Conservation (phyloP, 352 stramenopile genomes). For the Pythium scleroteichum region DNA sequence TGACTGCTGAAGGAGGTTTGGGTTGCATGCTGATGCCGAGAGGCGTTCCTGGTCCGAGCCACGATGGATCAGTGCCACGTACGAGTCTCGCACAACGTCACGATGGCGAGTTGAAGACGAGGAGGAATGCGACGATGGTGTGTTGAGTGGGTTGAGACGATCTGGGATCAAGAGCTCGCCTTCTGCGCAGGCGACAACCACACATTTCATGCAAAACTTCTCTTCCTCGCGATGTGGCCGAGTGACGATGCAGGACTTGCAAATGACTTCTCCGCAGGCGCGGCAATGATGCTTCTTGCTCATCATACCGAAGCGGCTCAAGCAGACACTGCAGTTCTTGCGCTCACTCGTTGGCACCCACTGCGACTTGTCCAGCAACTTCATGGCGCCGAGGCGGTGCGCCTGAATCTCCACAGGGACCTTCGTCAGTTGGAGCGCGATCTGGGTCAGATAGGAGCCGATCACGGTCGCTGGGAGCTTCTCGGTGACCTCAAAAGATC, state of each 20-base stretch:
- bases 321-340: constrained; percentile 68
- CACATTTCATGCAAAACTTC: constrained; percentile 80
- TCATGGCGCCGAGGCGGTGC: constrained; percentile 42
- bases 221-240: constrained; percentile 39
- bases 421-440: constrained; percentile 43
- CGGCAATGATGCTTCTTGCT: constrained; percentile 78
- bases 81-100: constrained; percentile 18
- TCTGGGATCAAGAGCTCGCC: constrained; percentile 29
- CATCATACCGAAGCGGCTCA: constrained; percentile 62
- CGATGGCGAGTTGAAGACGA: constrained; percentile 35
- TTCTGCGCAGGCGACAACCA: constrained; percentile 52
- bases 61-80: constrained; percentile 1
- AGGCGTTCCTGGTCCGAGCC: constrained; percentile 13
- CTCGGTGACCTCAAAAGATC: constrained; percentile 40
- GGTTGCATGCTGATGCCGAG: constrained; percentile 10
- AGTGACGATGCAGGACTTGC: constrained; percentile 72
- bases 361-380: constrained; percentile 46
- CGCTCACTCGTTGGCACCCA: constrained; percentile 46
- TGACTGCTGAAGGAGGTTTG: background rate
- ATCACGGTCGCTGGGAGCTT: constrained; percentile 45
- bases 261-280: constrained; percentile 73
- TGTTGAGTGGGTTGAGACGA: constrained; percentile 23
- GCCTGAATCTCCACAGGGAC: constrained; percentile 57
- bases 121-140: constrained; percentile 20
- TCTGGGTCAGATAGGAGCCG: constrained; percentile 39